These are phyloP conservation scores for Guyanaporus albipodus DNA, from an alignment of 768 basidiomycete species.

Conservation along the genomic window DNA sequence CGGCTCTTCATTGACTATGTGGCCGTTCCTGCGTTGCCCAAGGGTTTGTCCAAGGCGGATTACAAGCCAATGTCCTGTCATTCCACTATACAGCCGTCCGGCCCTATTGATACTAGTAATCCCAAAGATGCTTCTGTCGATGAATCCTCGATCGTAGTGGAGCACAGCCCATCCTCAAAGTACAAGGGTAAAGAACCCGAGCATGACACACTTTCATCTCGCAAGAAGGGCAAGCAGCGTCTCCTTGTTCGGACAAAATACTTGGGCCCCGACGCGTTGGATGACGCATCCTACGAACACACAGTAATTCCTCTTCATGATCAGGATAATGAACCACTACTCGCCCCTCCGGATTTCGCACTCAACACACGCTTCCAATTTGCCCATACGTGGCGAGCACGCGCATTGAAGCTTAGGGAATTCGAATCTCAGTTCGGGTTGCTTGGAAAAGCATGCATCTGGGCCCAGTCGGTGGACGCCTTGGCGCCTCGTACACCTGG, in stretches of 20 bases:
- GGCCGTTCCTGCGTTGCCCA: slow-evolving; percentile 20
- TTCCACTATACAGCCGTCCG: neutral
- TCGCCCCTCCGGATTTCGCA: slow-evolving; percentile 12
- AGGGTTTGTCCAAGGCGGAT: slow-evolving; percentile 18
- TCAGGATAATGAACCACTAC: slow-evolving; percentile 15
- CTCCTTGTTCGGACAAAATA: neutral
- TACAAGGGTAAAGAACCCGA: slow-evolving; percentile 25
- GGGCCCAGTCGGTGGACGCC: neutral
- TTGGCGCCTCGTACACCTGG: slow-evolving; percentile 4
- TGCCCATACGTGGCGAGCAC: slow-evolving; percentile 16
- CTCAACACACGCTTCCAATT: slow-evolving; percentile 26
- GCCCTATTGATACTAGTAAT: neutral
- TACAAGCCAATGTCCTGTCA: slow-evolving; percentile 11
- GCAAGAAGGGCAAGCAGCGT: neutral
- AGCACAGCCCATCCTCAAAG: neutral
- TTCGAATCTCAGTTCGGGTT: slow-evolving; percentile 4
- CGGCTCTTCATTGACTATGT: slow-evolving; percentile 16
- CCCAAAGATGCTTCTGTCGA: neutral
- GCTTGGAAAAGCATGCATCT: neutral
- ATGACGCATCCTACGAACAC: slow-evolving; percentile 12
- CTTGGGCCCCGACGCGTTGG: neutral
- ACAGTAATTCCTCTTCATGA: slow-evolving; percentile 13
- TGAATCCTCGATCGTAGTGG: neutral
- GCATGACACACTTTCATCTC: neutral
- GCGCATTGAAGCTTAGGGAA: slow-evolving; percentile 10